Conservation (phyloP, 2,329 filamentous ascomycete species). For the Sclerotinia trifoliorum region DNA sequence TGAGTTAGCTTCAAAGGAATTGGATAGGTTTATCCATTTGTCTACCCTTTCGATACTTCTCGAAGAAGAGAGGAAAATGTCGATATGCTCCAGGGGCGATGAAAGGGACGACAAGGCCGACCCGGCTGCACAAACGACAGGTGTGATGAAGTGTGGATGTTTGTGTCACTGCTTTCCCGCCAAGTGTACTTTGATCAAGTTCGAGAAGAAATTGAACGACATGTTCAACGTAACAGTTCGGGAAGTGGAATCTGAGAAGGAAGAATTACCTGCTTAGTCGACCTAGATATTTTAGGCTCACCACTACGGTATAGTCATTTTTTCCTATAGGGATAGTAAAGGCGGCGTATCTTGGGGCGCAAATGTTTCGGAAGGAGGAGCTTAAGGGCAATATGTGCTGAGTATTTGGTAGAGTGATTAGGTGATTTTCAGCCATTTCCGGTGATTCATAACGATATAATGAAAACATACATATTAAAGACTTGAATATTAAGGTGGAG, state of each 20-base stretch:
- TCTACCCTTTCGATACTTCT: not conserved
- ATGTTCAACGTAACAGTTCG: not conserved
- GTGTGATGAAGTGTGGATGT: not conserved
- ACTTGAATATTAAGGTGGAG: not conserved
- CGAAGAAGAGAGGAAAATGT: not conserved
- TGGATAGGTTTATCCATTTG: not conserved
- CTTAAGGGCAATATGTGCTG: not conserved
- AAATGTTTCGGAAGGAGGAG: not conserved
- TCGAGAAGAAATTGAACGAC: not conserved
- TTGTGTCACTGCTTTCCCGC: conserved; percentile 1
- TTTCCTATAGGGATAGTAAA: not conserved
- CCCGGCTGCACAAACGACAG: not conserved
- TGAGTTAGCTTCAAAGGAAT: not conserved
- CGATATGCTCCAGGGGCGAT: not conserved
- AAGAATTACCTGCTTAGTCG: not conserved
- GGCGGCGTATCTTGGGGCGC: not conserved
- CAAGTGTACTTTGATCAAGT: not conserved
- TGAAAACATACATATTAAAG: not conserved
- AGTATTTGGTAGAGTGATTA: not conserved
- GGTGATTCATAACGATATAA: not conserved
- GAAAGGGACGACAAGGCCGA: not conserved
- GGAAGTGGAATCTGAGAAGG: not conserved
- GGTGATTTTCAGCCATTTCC: not conserved
- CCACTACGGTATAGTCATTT: not conserved
- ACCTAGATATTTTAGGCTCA: not conserved